Base-by-base conservation (phyloP, 139 green algal species). In the Deuterostichococcus epilithicus region DNA sequence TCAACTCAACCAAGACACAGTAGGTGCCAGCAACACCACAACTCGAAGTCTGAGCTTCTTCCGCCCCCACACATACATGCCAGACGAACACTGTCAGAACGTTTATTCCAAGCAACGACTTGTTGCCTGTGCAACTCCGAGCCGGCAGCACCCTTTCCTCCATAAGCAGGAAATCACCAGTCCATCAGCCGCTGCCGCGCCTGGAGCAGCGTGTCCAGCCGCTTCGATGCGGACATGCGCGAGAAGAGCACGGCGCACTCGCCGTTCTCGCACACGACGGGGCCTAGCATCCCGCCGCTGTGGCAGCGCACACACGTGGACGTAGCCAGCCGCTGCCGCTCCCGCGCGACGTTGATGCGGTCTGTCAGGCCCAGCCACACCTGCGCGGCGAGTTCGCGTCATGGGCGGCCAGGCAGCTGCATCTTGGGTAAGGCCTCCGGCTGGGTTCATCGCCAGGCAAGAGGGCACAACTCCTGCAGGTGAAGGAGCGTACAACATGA, bases 221-320 rank as follows among this genome's bases (percentile, higher is more conserved):
- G 58, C 8, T 34, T 38, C 32, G n/a, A 34, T 6, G 67, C 52
- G 1, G 33, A 76, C 36, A 92, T 8, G 8, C 90, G 78, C 6
- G 58, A 72, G 70, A 90, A 90, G 67, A 90, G 37, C 13, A 90
- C 80, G 0, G 68, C 59, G 76, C 90, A 94, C 84, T 94, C 90
- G 13, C 81, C 83, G 60, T 95, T 95, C 32, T 86, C 80, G 68
- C 91, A 95, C 26, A 89, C 58, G 30, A 95, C 44, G 0, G 37
- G 3, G 26, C 88, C 85, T 2, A 65, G 35, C 25, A 76, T 34
- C 1, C 82, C 87, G 5, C 87, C 91, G 25, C 74, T 87, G 77
- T 95, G 88, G 80, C 91, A 95, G 28, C 25, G 18, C 42, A 80
- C 52, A 80, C 91, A 95, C 15, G 76, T 74, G 1, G 81, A 67